A percentile compares a stretch with the other conserved stretches of the same genome.
These are phyloP conservation scores for Ogataea chonburiensis DNA, from an alignment of 805 yeast genomes.

Conservation along the genomic window DNA sequence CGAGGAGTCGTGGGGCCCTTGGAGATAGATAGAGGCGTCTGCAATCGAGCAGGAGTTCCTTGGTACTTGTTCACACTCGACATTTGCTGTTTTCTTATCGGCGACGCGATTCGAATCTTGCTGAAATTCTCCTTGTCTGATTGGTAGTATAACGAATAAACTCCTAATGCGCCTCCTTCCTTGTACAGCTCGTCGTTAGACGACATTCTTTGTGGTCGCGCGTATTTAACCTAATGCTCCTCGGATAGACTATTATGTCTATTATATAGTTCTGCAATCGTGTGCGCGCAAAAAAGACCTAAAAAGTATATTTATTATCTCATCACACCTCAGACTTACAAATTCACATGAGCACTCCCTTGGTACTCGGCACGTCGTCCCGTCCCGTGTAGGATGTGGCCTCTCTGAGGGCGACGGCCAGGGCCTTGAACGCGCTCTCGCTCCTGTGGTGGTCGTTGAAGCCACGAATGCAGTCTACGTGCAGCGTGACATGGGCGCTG, in stretches of 20 bases:
- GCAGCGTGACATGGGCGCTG: constrained; percentile 86
- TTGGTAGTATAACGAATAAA: constrained; percentile 28
- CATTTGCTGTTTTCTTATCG: constrained; percentile 15
- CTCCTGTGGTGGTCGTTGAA: constrained; percentile 95
- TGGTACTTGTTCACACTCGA: constrained; percentile 3
- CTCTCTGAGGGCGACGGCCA: constrained; percentile 88
- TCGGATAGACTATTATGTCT: constrained; percentile 7
- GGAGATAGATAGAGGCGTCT: constrained; percentile 17
- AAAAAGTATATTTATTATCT: not conserved
- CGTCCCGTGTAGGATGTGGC: constrained; percentile 81
- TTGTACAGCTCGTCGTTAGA: constrained; percentile 21
- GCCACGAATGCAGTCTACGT: constrained; percentile 92
- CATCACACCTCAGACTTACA: constrained; percentile 3
- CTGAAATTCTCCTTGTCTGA: constrained; percentile 16
- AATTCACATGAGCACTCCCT: constrained; percentile 77
- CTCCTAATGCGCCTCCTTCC: constrained; percentile 32
- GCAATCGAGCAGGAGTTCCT: constrained; percentile 14
- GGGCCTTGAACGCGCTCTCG: constrained; percentile 93
- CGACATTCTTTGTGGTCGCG: constrained; percentile 8
- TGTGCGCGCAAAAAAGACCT: constrained; percentile 9
- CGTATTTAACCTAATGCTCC: constrained; percentile 6
- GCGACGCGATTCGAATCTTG: constrained; percentile 17
- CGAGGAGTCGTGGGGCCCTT: constrained; percentile 11
- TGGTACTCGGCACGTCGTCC: constrained; percentile 92
- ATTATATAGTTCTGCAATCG: constrained; percentile 11